Base-by-base conservation (phyloP, 371 early-diverging fungal genomes). In the Entomophthora muscae region DNA sequence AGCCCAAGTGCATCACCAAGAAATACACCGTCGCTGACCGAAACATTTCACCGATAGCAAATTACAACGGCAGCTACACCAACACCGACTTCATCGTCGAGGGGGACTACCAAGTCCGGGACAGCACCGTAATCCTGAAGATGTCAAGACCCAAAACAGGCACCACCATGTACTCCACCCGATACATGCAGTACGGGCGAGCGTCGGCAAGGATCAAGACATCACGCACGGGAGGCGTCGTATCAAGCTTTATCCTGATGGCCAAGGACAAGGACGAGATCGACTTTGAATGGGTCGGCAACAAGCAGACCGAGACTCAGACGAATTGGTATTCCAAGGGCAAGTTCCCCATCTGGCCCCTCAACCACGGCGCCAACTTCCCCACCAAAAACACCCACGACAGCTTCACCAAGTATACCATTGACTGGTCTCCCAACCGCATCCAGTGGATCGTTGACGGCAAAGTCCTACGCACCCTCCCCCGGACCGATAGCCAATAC, bases 391-490 rank as follows among this genome's bases (percentile, higher is more conserved):
- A 81, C 83, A 73, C 71, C 61, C 76, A 77, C 29, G 78, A 80
- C 52, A 57, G 66, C 29, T 77, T 84, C 58, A 52, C 59, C 24
- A n/a, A n/a, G n/a, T n/a, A n/a, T n/a, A n/a, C n/a, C n/a, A n/a
- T n/a, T n/a, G n/a, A n/a, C n/a, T n/a, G n/a, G n/a, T n/a, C n/a
- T n/a, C n/a, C n/a, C n/a, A n/a, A n/a, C n/a, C n/a, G n/a, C n/a
- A n/a, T n/a, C n/a, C n/a, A n/a, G n/a, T 85, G 83, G 82, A 30
- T 57, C 42, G 71, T 83, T 51, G 74, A 83, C 67, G 79, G 79
- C 33, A 67, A 69, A 53, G 63, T 66, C 21, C 71, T 78, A 62
- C 73, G 82, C 53, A 74, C 68, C n/a, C 77, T 62, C 68, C 67
- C 33, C n/a, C 69, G 72, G 59, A 33, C 63, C 53, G 57, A 24